Evolutionary conservation across 352 stramenopile species (phyloP).

Genomic region (Pythium aphanidermatum): DNA sequence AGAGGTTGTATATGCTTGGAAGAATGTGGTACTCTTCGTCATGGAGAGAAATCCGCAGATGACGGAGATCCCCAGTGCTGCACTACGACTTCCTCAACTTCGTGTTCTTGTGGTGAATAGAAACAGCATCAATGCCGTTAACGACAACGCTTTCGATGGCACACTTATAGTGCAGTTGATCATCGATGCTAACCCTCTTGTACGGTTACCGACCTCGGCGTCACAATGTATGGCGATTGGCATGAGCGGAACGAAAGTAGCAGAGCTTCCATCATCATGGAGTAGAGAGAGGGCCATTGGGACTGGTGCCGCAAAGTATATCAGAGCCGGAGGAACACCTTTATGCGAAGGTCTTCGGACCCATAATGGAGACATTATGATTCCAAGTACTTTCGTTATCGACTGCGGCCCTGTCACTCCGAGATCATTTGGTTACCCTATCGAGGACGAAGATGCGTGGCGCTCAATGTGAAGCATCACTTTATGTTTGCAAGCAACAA

Average conservation of each 20-base stretch:
- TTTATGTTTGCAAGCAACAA: neutral
- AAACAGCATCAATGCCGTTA: neutral
- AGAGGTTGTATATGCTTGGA: neutral
- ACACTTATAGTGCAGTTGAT: too few relatives aligned
- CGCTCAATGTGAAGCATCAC: constrained; percentile 2
- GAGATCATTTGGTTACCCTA: neutral
- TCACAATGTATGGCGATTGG: neutral
- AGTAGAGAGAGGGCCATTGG: too few relatives aligned
- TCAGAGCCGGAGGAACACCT: too few relatives aligned
- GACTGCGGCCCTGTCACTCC: neutral
- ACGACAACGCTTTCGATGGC: neutral
- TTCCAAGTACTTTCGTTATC: neutral
- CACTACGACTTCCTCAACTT: neutral
- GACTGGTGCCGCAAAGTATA: too few relatives aligned
- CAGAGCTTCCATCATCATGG: neutral
- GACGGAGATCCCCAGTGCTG: neutral
- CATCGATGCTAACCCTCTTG: too few relatives aligned
- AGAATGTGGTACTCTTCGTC: neutral
- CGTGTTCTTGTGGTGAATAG: neutral
- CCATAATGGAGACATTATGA: too few relatives aligned
- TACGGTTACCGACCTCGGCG: neutral
- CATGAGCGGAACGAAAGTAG: neutral
- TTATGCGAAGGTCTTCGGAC: too few relatives aligned
- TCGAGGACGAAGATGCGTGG: constrained; percentile 3
- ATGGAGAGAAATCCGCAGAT: neutral